Evolutionary conservation across 164 flowering plant genomes (phyloP), one percentile per base, ranked within the genome.

Genomic region (Piper betle): DNA sequence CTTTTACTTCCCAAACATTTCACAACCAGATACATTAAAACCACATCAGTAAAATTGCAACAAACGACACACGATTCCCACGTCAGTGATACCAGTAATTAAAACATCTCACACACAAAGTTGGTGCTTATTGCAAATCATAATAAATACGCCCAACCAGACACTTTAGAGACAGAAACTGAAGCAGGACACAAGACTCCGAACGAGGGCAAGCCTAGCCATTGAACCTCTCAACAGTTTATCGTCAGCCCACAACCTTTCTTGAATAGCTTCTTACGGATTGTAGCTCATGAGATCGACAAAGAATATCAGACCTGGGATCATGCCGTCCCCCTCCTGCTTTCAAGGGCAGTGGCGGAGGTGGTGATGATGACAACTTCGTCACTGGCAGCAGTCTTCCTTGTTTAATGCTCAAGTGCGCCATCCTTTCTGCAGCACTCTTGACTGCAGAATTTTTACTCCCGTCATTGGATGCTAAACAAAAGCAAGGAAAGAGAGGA

Each of bases 311-410:
- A 57, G 83, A 2, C 3, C 50, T 56, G 25, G 62, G 79, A n/a
- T 65, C 73, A 53, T 69, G 78, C 88, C 87, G 83, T 25, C 33
- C 33, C 9, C 82, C 86, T 57, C 91, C 88, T 50, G 88, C 85
- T 68, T 82, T 87, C 91, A 85, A 76, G 19, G 84, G 82, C 0
- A 6, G 7, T 42, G 46, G 50, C 15, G 50, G 50, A 10, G 13
- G 50, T 46, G 46, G 9, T 42, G 6, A 10, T 0, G 46, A 6
- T 42, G 78, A 72, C 0, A 81, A 79, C 64, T 61, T 73, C 54
- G 61, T 57, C 25, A 63, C 54, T 42, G 11, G 11, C 46, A 6
- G 46, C 59, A 63, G 83, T 71, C 71, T 74, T 1, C 80, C 78
- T 42, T 74, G 4, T 57, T 79, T 69, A 37, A 88, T 61, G 0